phyloP scores from a whole-genome alignment of 2,329 filamentous ascomycete species.

The Trichoderma oligosporum region DNA sequence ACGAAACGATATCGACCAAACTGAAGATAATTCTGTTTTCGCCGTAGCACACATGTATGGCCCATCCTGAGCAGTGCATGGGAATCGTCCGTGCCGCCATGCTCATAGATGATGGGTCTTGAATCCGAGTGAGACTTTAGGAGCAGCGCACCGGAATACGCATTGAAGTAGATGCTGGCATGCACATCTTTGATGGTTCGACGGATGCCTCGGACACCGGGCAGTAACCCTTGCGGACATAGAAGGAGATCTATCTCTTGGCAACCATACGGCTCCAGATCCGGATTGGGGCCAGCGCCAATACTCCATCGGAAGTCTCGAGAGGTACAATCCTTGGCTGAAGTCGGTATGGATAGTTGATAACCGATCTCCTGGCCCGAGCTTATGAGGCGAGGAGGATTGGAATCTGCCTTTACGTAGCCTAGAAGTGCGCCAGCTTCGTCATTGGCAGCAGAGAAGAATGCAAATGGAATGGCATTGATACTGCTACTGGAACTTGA shows the following conservation, averaged over 20 bases:
- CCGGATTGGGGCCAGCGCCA: not conserved
- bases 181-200: conserved; percentile 10
- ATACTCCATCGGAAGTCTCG: not conserved
- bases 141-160: not conserved
- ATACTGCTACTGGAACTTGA: no score
- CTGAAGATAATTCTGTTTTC: not conserved
- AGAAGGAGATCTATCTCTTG: not conserved
- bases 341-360: not conserved
- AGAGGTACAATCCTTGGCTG: not conserved
- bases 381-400: not conserved
- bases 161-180: conserved; percentile 2
- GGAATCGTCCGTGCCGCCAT: not conserved
- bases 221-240: not conserved
- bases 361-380: not conserved
- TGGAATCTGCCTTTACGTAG: not conserved
- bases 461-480: no score
- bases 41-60: not conserved
- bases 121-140: not conserved
- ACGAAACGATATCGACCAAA: not conserved
- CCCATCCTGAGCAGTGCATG: not conserved
- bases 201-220: not conserved
- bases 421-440: not conserved
- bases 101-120: conserved; percentile 10
- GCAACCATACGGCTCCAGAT: not conserved
- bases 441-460: no score